phyloP scores from a whole-genome alignment of 805 yeast genomes.

The Pichia pseudocactophila region DNA sequence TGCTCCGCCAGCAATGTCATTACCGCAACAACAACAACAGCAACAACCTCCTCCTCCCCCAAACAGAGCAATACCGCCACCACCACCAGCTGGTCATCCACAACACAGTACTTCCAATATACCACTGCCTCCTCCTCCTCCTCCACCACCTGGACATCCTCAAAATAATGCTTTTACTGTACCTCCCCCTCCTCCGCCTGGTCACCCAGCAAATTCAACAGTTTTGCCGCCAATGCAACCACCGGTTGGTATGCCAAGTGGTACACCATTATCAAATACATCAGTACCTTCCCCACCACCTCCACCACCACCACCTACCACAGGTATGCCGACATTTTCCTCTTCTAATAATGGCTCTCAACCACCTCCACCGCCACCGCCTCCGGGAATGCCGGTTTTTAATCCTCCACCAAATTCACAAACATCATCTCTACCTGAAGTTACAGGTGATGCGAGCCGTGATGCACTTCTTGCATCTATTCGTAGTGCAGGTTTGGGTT shows the following conservation, averaged over 20 bases:
- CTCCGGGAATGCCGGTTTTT: constrained; percentile 24
- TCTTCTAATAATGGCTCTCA: constrained; percentile 3
- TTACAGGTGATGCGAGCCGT: constrained; percentile 46
- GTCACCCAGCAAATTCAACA: constrained; percentile 17
- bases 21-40: neutral
- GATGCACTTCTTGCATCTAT: constrained; percentile 85
- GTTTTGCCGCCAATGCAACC: constrained; percentile 24
- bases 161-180: neutral
- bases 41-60: constrained; percentile 12
- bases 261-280: too few relatives aligned
- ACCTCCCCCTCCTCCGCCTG: constrained; percentile 3
- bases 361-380: constrained; percentile 15
- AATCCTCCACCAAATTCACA: constrained; percentile 20
- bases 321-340: too few relatives aligned
- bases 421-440: constrained; percentile 24
- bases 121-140: constrained; percentile 14
- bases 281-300: constrained; percentile 20
- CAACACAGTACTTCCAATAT: constrained; percentile 16
- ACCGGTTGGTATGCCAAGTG: constrained; percentile 11
- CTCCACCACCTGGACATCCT: neutral
- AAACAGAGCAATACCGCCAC: constrained; percentile 11
- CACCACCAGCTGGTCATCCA: constrained; percentile 10
- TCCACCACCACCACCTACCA: constrained; percentile 15
- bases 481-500: constrained; percentile 65
- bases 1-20: constrained; percentile 1